Conservation (phyloP, 768 basidiomycete genomes). For the Lentinula boryana region DNA sequence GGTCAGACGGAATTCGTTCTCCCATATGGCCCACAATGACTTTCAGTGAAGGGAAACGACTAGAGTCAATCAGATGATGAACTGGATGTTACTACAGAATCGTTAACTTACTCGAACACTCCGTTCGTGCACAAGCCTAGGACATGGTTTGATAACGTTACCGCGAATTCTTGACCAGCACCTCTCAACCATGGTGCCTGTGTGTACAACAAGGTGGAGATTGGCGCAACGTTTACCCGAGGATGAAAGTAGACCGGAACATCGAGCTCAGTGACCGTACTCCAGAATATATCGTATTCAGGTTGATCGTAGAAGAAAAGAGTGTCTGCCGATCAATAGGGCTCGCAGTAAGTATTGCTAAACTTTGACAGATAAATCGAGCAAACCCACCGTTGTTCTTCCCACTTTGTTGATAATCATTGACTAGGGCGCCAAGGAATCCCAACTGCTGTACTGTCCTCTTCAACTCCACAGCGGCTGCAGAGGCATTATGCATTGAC, state of each 20-base stretch:
- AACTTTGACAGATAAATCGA: neutral
- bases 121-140: slow-evolving; percentile 33
- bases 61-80: slow-evolving; percentile 8
- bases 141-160: slow-evolving; percentile 32
- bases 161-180: slow-evolving; percentile 31
- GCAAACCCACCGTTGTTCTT: slow-evolving; percentile 1
- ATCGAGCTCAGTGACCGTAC: slow-evolving; percentile 3
- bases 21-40: slow-evolving; percentile 40
- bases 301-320: slow-evolving; percentile 5
- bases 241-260: slow-evolving; percentile 7
- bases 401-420: slow-evolving; percentile 40
- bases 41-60: slow-evolving; percentile 34
- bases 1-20: slow-evolving; percentile 36
- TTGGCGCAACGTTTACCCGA: neutral
- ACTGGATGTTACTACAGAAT: neutral
- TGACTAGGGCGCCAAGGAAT: slow-evolving; percentile 36
- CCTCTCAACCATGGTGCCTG: slow-evolving; percentile 29
- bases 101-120: slow-evolving; percentile 21
- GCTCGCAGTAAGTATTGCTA: neutral
- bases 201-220: neutral
- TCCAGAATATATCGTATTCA: slow-evolving; percentile 3
- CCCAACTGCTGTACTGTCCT: slow-evolving; percentile 34
- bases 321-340: neutral
- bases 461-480: slow-evolving; percentile 31
- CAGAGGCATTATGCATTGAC: slow-evolving; percentile 38